A percentile compares a stretch with the other conserved stretches of the same genome.
Evolutionary conservation across 2,329 filamentous ascomycete species (phyloP).

Genomic region (Seiridium cupressi): DNA sequence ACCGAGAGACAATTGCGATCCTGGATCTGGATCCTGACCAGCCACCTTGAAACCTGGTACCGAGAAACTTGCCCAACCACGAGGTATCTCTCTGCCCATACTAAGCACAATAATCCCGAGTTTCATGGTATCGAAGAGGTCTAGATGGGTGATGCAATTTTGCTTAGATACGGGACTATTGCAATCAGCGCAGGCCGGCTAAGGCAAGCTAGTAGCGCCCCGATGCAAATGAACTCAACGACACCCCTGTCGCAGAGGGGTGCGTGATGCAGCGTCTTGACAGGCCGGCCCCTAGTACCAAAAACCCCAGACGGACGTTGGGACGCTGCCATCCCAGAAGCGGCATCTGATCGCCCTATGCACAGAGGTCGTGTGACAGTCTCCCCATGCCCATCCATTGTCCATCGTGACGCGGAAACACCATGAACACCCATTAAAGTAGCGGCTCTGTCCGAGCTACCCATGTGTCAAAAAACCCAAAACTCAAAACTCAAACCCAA

Average conservation of each 20-base stretch:
- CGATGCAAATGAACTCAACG: neutral
- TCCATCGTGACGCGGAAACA: no score
- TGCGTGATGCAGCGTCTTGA: neutral
- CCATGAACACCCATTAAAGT: neutral
- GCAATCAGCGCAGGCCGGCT: neutral
- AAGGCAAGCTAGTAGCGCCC: neutral
- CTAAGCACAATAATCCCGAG: no score
- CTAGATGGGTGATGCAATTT: neutral
- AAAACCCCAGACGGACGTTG: neutral
- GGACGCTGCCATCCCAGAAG: neutral
- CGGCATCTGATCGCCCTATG: neutral
- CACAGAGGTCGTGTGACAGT: constrained; percentile 1
- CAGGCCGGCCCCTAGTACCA: neutral
- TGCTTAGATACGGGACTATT: neutral
- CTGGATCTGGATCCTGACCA: neutral
- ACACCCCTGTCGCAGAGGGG: neutral
- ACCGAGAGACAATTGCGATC: neutral
- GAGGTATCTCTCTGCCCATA: neutral
- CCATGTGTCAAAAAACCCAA: no score
- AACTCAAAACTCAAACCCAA: no score
- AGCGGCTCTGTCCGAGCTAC: neutral
- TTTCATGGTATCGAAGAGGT: neutral
- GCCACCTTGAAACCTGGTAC: neutral
- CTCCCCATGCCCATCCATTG: neutral
- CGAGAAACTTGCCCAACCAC: neutral